Evolutionary conservation across 768 basidiomycete species (phyloP).

Genomic region (Cytidiella melzeri): DNA sequence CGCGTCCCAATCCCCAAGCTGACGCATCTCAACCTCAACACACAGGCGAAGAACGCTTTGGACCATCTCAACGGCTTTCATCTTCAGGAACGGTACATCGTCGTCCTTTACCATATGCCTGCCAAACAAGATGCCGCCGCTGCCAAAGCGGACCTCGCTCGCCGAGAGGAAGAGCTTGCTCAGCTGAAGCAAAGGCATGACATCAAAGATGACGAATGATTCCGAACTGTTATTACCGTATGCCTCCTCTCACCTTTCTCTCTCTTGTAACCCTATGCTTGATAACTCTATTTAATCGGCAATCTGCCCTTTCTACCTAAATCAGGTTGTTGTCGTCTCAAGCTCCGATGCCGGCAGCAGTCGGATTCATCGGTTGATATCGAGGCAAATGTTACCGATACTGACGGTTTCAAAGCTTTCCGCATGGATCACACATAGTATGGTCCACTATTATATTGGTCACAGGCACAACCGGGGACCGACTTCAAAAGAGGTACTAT

Average conservation of each 20-base stretch:
- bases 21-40: too few relatives aligned
- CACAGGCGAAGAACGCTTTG: conserved; percentile 90
- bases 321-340: neutral
- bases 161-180: conserved; percentile 84
- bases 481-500: too few relatives aligned
- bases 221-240: neutral
- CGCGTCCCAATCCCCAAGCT: conserved; percentile 12
- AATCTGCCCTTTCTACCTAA: neutral
- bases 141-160: conserved; percentile 86
- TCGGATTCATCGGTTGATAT: too few relatives aligned
- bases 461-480: too few relatives aligned
- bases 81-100: conserved; percentile 95
- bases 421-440: too few relatives aligned
- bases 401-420: too few relatives aligned
- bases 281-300: neutral
- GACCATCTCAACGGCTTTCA: conserved; percentile 98
- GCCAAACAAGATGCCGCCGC: conserved; percentile 94
- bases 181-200: conserved; percentile 83
- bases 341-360: too few relatives aligned
- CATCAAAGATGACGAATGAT: conserved; percentile 65
- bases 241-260: neutral
- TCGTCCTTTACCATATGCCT: conserved; percentile 96
- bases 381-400: too few relatives aligned
- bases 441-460: too few relatives aligned
- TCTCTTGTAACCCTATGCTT: neutral